These are phyloP conservation scores for Penicillium diatomitis DNA, from an alignment of 495 filamentous ascomycete species.

Conservation along the genomic window DNA sequence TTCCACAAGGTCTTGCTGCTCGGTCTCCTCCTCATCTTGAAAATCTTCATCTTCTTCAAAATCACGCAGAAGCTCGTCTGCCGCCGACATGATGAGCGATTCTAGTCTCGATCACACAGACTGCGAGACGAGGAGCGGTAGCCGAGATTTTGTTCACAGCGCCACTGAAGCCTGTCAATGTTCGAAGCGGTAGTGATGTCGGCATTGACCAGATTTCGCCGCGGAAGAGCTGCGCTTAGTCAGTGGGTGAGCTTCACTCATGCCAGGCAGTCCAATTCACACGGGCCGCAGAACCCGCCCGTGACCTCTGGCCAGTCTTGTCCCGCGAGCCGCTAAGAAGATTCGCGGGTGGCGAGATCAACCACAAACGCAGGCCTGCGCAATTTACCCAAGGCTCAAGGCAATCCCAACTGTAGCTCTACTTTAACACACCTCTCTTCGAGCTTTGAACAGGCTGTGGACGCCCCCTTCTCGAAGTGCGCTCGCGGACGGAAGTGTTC, in stretches of 20 bases:
- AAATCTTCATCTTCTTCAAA: slow-evolving; percentile 34
- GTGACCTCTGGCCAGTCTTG: too few relatives aligned
- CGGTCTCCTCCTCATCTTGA: slow-evolving; percentile 19
- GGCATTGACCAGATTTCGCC: not conserved
- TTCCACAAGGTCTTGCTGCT: slow-evolving; percentile 18
- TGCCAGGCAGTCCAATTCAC: too few relatives aligned
- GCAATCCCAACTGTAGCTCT: not conserved
- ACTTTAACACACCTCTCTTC: not conserved
- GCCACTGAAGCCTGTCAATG: slow-evolving; percentile 5
- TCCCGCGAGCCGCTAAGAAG: not conserved
- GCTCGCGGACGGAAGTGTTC: too few relatives aligned
- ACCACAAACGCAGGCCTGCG: slow-evolving; percentile 7
- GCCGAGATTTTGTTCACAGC: not conserved
- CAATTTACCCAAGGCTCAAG: slow-evolving; percentile 9
- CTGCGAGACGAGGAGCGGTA: not conserved
- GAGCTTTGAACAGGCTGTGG: not conserved
- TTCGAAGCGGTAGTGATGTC: not conserved
- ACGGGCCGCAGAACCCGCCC: too few relatives aligned
- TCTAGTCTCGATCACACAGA: not conserved
- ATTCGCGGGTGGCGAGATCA: slow-evolving; percentile 8
- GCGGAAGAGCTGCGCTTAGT: slow-evolving; percentile 11
- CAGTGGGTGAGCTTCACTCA: slow-evolving; percentile 1
- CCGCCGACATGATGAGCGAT: slow-evolving; percentile 30
- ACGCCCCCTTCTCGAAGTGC: not conserved
- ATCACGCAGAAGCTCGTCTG: slow-evolving; percentile 38